phyloP scores from a whole-genome alignment of 2,329 filamentous ascomycete genomes.

The Fusarium sp. region DNA sequence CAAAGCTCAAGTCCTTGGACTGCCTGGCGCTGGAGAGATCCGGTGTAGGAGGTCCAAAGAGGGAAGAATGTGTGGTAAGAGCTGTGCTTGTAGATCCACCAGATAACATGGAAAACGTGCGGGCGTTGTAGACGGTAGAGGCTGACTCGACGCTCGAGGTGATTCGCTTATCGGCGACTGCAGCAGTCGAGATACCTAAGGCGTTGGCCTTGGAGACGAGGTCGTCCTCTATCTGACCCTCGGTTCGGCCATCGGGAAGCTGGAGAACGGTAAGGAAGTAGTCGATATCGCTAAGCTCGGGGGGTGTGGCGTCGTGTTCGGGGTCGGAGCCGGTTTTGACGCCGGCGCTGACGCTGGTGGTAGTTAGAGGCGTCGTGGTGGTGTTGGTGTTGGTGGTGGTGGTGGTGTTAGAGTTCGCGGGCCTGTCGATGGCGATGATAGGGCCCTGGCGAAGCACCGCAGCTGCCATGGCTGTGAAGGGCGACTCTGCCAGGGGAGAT shows the following conservation, averaged over 20 bases:
- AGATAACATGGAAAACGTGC: constrained; percentile 58
- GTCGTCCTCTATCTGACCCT: constrained; percentile 53
- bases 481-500: constrained; percentile 19
- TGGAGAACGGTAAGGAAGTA: constrained; percentile 55
- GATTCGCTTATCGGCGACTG: constrained; percentile 48
- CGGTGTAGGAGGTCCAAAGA: constrained; percentile 43
- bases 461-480: constrained; percentile 27
- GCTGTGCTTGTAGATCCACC: constrained; percentile 53
- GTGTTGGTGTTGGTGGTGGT: constrained; percentile 27
- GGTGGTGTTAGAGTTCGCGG: background rate
- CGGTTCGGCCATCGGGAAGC: constrained; percentile 47
- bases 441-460: constrained; percentile 30
- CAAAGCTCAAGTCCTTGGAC: constrained; percentile 57
- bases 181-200: constrained; percentile 48
- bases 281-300: constrained; percentile 53
- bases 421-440: constrained; percentile 32
- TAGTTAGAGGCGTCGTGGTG: constrained; percentile 25
- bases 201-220: constrained; percentile 49
- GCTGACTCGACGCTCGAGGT: constrained; percentile 55
- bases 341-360: constrained; percentile 27
- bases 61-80: constrained; percentile 56
- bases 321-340: constrained; percentile 21
- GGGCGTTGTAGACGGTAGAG: constrained; percentile 55
- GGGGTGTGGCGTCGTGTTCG: constrained; percentile 34
- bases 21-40: constrained; percentile 37